Conservation (phyloP, 2,329 filamentous ascomycete genomes). For the Fusarium tupiense region DNA sequence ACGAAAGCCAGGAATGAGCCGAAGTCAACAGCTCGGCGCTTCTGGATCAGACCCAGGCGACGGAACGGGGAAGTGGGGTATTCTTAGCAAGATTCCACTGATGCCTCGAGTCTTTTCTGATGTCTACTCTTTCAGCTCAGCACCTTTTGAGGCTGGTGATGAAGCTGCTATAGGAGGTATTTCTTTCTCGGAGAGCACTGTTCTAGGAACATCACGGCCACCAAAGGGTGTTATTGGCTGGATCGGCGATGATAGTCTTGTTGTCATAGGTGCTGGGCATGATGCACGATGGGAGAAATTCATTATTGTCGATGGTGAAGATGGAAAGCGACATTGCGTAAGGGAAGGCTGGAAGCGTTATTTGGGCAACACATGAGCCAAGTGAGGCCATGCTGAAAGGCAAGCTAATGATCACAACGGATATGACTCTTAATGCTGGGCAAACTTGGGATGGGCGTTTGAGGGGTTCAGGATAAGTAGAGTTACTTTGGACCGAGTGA, state of each 20-base stretch:
- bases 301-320: conserved; percentile 72
- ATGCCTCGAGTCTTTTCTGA: conserved; percentile 91
- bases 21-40: conserved; percentile 44
- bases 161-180: conserved; percentile 65
- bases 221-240: conserved; percentile 89
- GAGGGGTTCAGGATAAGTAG: conserved; percentile 29
- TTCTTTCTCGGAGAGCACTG: conserved; percentile 55
- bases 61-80: conserved; percentile 81
- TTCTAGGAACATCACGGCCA: conserved; percentile 65
- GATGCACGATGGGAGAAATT: conserved; percentile 93
- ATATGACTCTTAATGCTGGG: conserved; percentile 20
- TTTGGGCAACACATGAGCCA: conserved; percentile 56
- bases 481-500: conserved; percentile 21
- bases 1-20: conserved; percentile 51
- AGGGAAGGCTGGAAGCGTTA: conserved; percentile 88
- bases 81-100: conserved; percentile 83
- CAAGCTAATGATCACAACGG: conserved; percentile 5
- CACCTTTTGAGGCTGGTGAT: conserved; percentile 84
- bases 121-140: conserved; percentile 83
- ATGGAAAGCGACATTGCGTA: conserved; percentile 72
- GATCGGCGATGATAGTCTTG: conserved; percentile 76
- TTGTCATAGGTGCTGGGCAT: conserved; percentile 81
- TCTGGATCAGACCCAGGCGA: conserved; percentile 56
- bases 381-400: not conserved
- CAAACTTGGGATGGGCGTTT: conserved; percentile 37